These are phyloP conservation scores for Cyberlindnera japonica DNA, from an alignment of 805 yeast species.

Conservation along the genomic window DNA sequence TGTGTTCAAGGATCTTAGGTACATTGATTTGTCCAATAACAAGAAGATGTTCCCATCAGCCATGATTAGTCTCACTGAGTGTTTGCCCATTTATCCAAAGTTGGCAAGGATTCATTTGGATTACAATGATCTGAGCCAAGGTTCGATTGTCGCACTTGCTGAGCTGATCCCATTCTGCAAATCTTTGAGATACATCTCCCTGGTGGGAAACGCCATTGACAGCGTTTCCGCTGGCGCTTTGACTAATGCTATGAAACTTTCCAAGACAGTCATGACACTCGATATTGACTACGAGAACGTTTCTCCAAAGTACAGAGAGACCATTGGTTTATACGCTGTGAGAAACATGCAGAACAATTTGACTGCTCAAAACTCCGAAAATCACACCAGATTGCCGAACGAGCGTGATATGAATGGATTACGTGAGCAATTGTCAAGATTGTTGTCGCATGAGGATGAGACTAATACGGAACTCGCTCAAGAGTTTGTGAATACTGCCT, in stretches of 20 bases:
- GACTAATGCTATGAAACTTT: slow-evolving; percentile 59
- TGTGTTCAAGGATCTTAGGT: slow-evolving; percentile 55
- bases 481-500: slow-evolving; percentile 37
- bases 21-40: slow-evolving; percentile 77
- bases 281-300: slow-evolving; percentile 61
- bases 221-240: slow-evolving; percentile 60
- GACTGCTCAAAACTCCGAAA: slow-evolving; percentile 16
- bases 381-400: not conserved
- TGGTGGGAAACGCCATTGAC: slow-evolving; percentile 64
- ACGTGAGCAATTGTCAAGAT: slow-evolving; percentile 42
- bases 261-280: slow-evolving; percentile 58
- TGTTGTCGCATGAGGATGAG: slow-evolving; percentile 36
- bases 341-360: slow-evolving; percentile 65
- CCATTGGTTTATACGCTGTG: slow-evolving; percentile 73
- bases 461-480: slow-evolving; percentile 28
- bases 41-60: slow-evolving; percentile 62
- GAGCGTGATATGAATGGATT: slow-evolving; percentile 51
- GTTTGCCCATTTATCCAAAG: slow-evolving; percentile 65
- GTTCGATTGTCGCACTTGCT: slow-evolving; percentile 58
- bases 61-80: slow-evolving; percentile 48
- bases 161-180: slow-evolving; percentile 70
- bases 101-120: slow-evolving; percentile 70
- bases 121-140: slow-evolving; percentile 53
- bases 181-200: slow-evolving; percentile 59
- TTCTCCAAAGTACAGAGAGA: slow-evolving; percentile 56